phyloP scores from a whole-genome alignment of 2,329 filamentous ascomycete species.

The Sporothrix curviconia region DNA sequence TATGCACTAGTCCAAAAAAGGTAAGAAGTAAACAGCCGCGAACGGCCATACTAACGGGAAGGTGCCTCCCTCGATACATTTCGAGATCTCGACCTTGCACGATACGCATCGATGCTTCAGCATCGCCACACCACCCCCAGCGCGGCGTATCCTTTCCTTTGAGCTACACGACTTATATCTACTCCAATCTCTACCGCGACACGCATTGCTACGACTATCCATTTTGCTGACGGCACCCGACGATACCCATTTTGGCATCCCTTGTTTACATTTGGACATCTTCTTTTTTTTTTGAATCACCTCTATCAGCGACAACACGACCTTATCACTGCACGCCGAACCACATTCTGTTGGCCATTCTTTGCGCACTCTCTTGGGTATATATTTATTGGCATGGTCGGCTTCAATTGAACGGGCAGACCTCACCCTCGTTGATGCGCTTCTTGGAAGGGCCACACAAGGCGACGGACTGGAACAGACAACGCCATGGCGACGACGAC shows the following conservation, averaged over 20 bases:
- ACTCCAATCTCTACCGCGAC: background rate
- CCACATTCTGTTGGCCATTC: background rate
- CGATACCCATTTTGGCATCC: background rate
- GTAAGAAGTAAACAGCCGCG: slow-evolving; percentile 14
- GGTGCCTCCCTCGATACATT: no score
- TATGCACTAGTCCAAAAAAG: slow-evolving; percentile 6
- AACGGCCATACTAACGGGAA: background rate
- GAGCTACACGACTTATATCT: no score
- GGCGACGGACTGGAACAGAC: background rate
- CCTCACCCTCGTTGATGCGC: background rate
- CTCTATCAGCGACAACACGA: no score
- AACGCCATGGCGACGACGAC: background rate
- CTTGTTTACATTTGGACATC: background rate
- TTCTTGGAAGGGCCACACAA: background rate
- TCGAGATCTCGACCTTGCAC: background rate
- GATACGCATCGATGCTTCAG: background rate
- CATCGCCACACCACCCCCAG: background rate
- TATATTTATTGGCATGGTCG: no score
- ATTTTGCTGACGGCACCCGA: background rate
- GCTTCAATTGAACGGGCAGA: background rate
- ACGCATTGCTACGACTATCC: background rate
- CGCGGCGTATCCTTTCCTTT: background rate
- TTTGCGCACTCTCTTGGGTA: background rate
- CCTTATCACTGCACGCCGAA: no score
- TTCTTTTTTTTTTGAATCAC: background rate